Percentiles rank a stretch among this genome's conserved stretches.
phyloP scores from a whole-genome alignment of 768 basidiomycete genomes.

The Clitopilus passeckerianus region DNA sequence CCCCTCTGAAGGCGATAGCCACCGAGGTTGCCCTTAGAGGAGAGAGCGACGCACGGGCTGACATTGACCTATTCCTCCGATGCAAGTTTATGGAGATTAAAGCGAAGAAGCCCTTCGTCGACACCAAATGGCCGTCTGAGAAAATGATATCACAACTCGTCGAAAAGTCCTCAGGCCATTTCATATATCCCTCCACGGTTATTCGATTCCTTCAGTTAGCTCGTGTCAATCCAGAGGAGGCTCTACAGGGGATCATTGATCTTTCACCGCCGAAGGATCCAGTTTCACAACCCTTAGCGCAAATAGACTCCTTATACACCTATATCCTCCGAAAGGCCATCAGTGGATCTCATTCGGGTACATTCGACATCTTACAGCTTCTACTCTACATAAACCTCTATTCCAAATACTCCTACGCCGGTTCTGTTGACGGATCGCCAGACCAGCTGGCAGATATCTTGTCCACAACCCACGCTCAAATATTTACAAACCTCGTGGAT shows the following conservation, averaged over 20 bases:
- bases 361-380: not conserved
- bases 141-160: conserved; percentile 11
- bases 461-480: not conserved
- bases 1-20: not conserved
- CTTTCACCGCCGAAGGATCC: not conserved
- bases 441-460: not conserved
- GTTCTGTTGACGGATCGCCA: not conserved
- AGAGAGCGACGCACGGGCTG: conserved; percentile 5
- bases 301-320: conserved; percentile 7
- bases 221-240: conserved; percentile 5
- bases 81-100: conserved; percentile 10
- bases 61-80: conserved; percentile 13
- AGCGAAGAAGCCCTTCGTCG: conserved; percentile 1
- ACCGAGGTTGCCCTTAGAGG: conserved; percentile 4
- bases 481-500: not conserved
- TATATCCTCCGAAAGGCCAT: conserved; percentile 1
- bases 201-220: conserved; percentile 15
- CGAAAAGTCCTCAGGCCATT: conserved; percentile 15
- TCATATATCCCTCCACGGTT: conserved; percentile 21
- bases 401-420: not conserved
- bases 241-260: conserved; percentile 9
- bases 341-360: not conserved
- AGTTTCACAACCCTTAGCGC: conserved; percentile 2
- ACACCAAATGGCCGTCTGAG: conserved; percentile 14
- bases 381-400: not conserved